Base-by-base conservation (phyloP, 2,329 filamentous ascomycete species). In the Arachnomyces sp. region DNA sequence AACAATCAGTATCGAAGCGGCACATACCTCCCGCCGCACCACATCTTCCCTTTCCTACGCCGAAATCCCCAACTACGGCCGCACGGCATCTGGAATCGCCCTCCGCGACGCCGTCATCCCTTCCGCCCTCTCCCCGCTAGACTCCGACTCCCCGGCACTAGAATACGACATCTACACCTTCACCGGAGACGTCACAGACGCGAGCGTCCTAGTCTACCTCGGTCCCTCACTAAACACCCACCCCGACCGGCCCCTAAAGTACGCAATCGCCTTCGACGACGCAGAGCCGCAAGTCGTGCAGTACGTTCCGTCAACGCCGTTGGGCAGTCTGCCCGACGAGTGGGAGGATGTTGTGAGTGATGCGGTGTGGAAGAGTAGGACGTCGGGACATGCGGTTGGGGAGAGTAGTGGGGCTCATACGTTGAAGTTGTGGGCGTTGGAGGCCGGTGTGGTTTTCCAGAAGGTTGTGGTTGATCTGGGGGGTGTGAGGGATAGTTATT, bases 131-230 rank as follows among this genome's bases (percentile, higher is more conserved):
- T 54, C 71, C 1, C 63, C 63, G 2, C n/a, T n/a, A 25, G 9
- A 5, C 20, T 9, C 20, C 20, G 72, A 66, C 0, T 50, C 49
- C 11, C 77, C 78, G 1, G 70, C 69, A 3, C 66, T 82, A 7
- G 71, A 77, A 47, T 84, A 81, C 54, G 66, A 73, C 38, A 51
- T 82, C 43, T 82, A 78, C 57, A 65, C 78, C 9, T 82, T 79
- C 61, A 74, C 71, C 32, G 67, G 69, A 42, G 55, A 57, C 14
- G 55, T 67, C 4, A 63, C 62, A 5, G 5, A 5, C 20, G 43
- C 53, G 6, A 64, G 59, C 18, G 47, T 68, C 2, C 65, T 63
- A 1, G 52, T 69, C 15, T 63, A 65, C 28, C 61, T 70, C 14
- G 62, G 60, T 1, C 59, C 63, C 2, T 61, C 67, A 0, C 61